phyloP scores from a whole-genome alignment of 2,329 filamentous ascomycete species.

The Endothia cerciana region DNA sequence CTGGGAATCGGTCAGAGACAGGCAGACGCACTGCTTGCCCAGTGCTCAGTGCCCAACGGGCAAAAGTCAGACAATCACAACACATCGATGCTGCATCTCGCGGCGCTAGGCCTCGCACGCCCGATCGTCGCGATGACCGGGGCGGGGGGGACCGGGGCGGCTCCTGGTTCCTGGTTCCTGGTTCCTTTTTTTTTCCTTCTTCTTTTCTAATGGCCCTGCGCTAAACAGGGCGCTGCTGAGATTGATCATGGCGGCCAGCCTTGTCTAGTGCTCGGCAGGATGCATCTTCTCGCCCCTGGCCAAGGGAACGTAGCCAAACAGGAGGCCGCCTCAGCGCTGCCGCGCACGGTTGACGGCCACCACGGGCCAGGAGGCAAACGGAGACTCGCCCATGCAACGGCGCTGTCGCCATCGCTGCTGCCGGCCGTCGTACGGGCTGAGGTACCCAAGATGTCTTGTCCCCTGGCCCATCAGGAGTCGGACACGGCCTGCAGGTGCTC shows the following conservation, averaged over 20 bases:
- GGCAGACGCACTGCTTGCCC: conserved; percentile 1
- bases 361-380: conserved; percentile 2
- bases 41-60: conserved; percentile 1
- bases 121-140: conserved; percentile 1
- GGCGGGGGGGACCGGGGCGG: neutral
- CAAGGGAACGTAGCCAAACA: neutral
- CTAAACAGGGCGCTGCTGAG: conserved; percentile 4
- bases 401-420: conserved; percentile 8
- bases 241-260: neutral
- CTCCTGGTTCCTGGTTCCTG: neutral
- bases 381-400: neutral
- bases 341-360: neutral
- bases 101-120: conserved; percentile 19
- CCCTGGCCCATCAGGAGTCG: conserved; percentile 10
- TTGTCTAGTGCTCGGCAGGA: conserved; percentile 16
- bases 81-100: conserved; percentile 24
- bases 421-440: conserved; percentile 19
- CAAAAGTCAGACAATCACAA: conserved; percentile 20
- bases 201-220: conserved; percentile 1
- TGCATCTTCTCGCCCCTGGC: conserved; percentile 5
- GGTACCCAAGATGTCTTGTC: conserved; percentile 15
- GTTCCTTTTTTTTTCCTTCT: too few species aligned
- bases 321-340: conserved; percentile 8
- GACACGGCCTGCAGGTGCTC: conserved; percentile 21
- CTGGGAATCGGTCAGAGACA: neutral